Evolutionary conservation across 139 green algal genomes (phyloP).

Genomic region (Volvox africanus): DNA sequence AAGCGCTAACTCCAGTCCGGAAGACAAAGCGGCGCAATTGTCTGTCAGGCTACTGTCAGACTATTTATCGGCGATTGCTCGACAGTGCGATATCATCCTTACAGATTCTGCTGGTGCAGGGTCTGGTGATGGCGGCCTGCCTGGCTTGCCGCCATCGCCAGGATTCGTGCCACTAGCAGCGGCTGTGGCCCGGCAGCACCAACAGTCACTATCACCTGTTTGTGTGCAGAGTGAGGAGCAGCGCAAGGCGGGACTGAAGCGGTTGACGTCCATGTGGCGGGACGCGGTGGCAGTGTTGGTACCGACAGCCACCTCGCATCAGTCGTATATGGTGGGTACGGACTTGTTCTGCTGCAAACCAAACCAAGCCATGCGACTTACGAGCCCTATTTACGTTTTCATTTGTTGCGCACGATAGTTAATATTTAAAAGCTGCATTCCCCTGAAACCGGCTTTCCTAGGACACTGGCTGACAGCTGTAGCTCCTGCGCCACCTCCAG

Average conservation of each 20-base stretch:
- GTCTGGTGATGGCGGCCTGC: background rate
- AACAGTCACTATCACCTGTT: background rate
- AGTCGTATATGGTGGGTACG: constrained; percentile 59
- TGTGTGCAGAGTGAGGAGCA: constrained; percentile 19
- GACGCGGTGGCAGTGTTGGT: constrained; percentile 50
- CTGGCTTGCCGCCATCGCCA: constrained; percentile 7
- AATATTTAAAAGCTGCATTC: too few species aligned
- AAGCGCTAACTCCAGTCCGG: constrained; percentile 43
- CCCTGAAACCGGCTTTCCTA: too few species aligned
- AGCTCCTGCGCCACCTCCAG: background rate
- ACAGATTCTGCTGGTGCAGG: background rate
- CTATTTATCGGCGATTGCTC: constrained; percentile 40
- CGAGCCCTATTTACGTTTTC: too few species aligned
- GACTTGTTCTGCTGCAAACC: too few species aligned
- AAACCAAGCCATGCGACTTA: too few species aligned
- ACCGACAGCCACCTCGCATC: constrained; percentile 35
- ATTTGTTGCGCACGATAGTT: too few species aligned
- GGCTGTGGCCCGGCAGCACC: constrained; percentile 4
- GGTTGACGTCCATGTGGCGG: constrained; percentile 51
- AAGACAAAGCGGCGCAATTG: constrained; percentile 72
- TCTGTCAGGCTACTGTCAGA: constrained; percentile 54
- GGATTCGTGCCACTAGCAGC: constrained; percentile 8
- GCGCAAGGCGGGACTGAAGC: constrained; percentile 1
- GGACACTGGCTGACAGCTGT: too few species aligned
- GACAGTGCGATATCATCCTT: background rate